Evolutionary conservation across 805 yeast genomes (phyloP).

Genomic region (Barnettozyma pratensis): DNA sequence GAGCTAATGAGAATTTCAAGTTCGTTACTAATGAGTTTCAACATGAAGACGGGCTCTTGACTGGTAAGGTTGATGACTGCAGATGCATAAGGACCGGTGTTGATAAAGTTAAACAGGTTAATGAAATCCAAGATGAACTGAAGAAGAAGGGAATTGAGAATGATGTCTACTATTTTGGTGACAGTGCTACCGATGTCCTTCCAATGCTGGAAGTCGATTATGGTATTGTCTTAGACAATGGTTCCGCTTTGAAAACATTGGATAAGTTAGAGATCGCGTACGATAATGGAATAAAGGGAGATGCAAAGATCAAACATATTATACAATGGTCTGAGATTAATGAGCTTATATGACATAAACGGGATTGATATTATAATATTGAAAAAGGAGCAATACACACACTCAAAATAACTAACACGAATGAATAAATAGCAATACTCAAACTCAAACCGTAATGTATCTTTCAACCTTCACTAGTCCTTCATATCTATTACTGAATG

Average conservation of each 20-base stretch:
- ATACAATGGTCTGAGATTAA: slow-evolving; percentile 19
- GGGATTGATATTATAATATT: too few relatives aligned
- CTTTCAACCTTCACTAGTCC: slow-evolving; percentile 64
- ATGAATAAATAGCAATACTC: background rate
- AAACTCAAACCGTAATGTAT: slow-evolving; percentile 36
- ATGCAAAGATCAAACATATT: slow-evolving; percentile 15
- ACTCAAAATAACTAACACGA: slow-evolving; percentile 21
- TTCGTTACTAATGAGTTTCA: slow-evolving; percentile 50
- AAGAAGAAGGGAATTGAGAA: slow-evolving; percentile 14
- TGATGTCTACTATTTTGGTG: slow-evolving; percentile 48
- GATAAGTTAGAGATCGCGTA: slow-evolving; percentile 20
- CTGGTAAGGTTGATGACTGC: slow-evolving; percentile 23
- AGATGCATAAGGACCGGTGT: slow-evolving; percentile 44
- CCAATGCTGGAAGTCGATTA: slow-evolving; percentile 41
- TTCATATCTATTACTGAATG: slow-evolving; percentile 58
- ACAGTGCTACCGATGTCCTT: slow-evolving; percentile 54
- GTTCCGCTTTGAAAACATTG: slow-evolving; percentile 28
- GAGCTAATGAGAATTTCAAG: slow-evolving; percentile 17
- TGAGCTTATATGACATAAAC: slow-evolving; percentile 6
- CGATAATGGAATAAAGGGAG: slow-evolving; percentile 14
- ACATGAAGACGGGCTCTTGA: slow-evolving; percentile 24
- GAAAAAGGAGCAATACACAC: background rate
- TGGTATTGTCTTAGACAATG: slow-evolving; percentile 42
- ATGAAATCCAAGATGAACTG: slow-evolving; percentile 17
- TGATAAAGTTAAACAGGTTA: slow-evolving; percentile 38